phyloP scores from a whole-genome alignment of 2,329 filamentous ascomycete genomes.

The Rhynchosporium agropyri region DNA sequence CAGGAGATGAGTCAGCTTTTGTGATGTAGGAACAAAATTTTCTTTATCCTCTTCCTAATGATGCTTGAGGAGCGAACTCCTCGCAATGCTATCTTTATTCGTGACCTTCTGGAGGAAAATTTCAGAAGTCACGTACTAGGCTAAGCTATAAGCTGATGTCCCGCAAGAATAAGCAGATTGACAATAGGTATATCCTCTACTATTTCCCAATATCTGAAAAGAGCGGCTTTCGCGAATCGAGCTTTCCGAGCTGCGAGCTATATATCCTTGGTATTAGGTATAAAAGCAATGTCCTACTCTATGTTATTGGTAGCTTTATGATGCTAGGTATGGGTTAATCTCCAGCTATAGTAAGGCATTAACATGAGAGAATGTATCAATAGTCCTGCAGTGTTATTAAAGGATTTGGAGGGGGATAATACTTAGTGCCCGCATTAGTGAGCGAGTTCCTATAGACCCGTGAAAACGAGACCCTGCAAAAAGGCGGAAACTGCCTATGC shows the following conservation, averaged over 20 bases:
- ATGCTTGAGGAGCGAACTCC: not conserved
- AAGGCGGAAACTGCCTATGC: slow-evolving; percentile 60
- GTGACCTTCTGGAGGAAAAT: not conserved
- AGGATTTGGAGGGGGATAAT: slow-evolving; percentile 56
- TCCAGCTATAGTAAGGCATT: slow-evolving; percentile 73
- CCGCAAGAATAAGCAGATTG: slow-evolving; percentile 54
- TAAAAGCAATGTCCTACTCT: slow-evolving; percentile 67
- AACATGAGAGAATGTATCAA: slow-evolving; percentile 65
- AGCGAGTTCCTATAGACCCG: slow-evolving; percentile 70
- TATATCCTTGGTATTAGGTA: slow-evolving; percentile 50
- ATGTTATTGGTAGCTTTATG: slow-evolving; percentile 69
- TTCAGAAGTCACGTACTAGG: slow-evolving; percentile 39
- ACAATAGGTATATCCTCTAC: slow-evolving; percentile 65
- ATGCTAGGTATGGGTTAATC: slow-evolving; percentile 68
- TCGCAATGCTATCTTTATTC: not conserved
- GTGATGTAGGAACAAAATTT: not conserved
- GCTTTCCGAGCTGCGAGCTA: slow-evolving; percentile 29
- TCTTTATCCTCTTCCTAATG: not conserved
- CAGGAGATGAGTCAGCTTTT: not conserved
- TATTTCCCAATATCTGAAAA: slow-evolving; percentile 43
- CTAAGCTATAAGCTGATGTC: slow-evolving; percentile 66
- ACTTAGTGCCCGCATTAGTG: slow-evolving; percentile 73
- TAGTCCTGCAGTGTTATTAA: slow-evolving; percentile 67
- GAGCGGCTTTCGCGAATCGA: slow-evolving; percentile 29
- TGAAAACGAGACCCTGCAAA: slow-evolving; percentile 56